Evolutionary conservation across 2,329 filamentous ascomycete species (phyloP), one percentile per base, ranked within the genome.

Genomic region (Trichoderma sp.): DNA sequence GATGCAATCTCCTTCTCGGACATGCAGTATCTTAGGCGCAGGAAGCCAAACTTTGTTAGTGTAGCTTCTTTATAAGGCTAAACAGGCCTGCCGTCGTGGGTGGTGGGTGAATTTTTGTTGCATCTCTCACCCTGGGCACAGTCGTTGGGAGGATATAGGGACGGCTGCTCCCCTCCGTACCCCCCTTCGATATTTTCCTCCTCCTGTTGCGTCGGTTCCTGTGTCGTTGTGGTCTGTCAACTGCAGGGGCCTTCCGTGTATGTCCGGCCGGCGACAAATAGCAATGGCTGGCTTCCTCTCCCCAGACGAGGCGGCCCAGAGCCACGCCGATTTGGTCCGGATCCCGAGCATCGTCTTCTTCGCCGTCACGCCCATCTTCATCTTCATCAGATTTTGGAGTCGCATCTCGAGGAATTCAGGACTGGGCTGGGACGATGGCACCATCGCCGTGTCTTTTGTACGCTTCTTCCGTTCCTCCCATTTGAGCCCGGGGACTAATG

Each of bases 271-370:
- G 14, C 17, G n/a, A 9, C 41, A 5, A 2, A 3, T 14, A 63
- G 60, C 41, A 19, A 63, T 63, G 60, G 21, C 60, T 24, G 24
- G 45, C 21, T 47, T 61, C 41, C 28, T 62, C n/a, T 19, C 64
- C n/a, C 58, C 64, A 21, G 58, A 62, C 5, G 56, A 30, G 28
- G 52, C 72, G 14, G 73, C 71, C 15, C 73, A 76, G 51, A 79
- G 72, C 69, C 78, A 80, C 68, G 74, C 77, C 17, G 69, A 74
- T 67, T 74, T 76, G 64, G 77, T 80, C 43, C 71, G 74, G 24
- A 70, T 74, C 17, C 78, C 79, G 19, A 78, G 76, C 41, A 77
- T 79, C 30, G 68, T 80, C 47, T 82, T 82, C 71, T 79, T 81
- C 59, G 69, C 75, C 56, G 19, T 80, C 1, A 79, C 78, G 6